These are phyloP conservation scores for Ceriops tagal DNA, from an alignment of 345 rosid species.

Conservation along the genomic window DNA sequence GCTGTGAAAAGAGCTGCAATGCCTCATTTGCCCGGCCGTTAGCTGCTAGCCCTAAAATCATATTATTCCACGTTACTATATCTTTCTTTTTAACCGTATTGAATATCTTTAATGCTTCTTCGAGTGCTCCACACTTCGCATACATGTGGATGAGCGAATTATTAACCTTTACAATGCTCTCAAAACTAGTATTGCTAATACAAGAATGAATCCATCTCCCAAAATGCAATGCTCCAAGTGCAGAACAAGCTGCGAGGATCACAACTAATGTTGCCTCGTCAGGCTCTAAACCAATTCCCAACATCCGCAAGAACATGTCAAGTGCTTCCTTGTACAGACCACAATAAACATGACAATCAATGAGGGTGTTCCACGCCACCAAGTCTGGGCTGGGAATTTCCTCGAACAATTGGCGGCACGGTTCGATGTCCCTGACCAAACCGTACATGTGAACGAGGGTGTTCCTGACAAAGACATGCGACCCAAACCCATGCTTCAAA, in stretches of 20 bases:
- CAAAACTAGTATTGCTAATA: constrained; percentile 5
- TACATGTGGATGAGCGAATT: constrained; percentile 49
- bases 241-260: constrained; percentile 35
- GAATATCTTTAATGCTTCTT: constrained; percentile 37
- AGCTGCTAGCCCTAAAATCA: constrained; percentile 39
- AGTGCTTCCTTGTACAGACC: constrained; percentile 30
- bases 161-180: constrained; percentile 12
- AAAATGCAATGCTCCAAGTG: constrained; percentile 33
- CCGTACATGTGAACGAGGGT: constrained; percentile 39
- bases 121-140: constrained; percentile 44
- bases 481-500: constrained; percentile 35
- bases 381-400: constrained; percentile 35
- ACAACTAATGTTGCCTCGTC: constrained; percentile 43
- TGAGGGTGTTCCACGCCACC: constrained; percentile 40
- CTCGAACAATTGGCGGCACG: constrained; percentile 29
- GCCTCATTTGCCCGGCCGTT: constrained; percentile 38
- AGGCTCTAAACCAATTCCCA: constrained; percentile 23
- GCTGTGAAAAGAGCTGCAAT: constrained; percentile 19
- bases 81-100: constrained; percentile 20
- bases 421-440: constrained; percentile 21
- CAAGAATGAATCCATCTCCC: constrained; percentile 38
- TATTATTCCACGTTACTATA: constrained; percentile 39
- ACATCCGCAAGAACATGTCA: constrained; percentile 9
- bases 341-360: constrained; percentile 27
- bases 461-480: constrained; percentile 38